Evolutionary conservation across 2,329 filamentous ascomycete genomes (phyloP).

Genomic region (Colletotrichum spinosum): DNA sequence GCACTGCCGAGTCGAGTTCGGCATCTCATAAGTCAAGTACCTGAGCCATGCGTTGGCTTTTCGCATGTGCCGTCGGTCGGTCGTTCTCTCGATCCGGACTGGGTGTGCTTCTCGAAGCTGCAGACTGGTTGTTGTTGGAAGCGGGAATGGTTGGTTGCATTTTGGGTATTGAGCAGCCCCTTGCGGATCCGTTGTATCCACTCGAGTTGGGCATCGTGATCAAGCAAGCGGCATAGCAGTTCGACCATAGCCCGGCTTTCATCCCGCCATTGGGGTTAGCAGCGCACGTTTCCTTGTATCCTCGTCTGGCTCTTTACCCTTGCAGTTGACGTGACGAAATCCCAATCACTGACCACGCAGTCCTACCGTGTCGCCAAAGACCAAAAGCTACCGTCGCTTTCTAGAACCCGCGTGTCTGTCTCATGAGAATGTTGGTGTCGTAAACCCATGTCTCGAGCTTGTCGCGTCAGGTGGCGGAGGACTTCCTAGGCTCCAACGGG

Average conservation of each 20-base stretch:
- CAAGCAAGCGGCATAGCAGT: constrained; percentile 7
- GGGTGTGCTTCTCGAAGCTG: constrained; percentile 28
- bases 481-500: too few relatives aligned
- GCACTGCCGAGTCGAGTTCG: background rate
- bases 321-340: constrained; percentile 20
- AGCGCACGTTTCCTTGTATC: too few relatives aligned
- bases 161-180: constrained; percentile 22
- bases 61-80: constrained; percentile 8
- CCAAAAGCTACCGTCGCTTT: too few relatives aligned
- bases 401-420: too few relatives aligned
- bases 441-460: too few relatives aligned
- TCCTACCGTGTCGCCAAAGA: too few relatives aligned
- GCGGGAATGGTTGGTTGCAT: constrained; percentile 20
- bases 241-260: constrained; percentile 7
- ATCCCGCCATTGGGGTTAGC: too few relatives aligned
- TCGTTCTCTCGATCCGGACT: constrained; percentile 23
- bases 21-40: background rate
- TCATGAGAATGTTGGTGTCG: too few relatives aligned
- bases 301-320: too few relatives aligned
- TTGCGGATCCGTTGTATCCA: background rate
- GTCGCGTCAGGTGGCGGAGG: too few relatives aligned
- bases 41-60: background rate
- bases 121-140: constrained; percentile 18
- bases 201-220: constrained; percentile 7
- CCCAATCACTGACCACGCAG: background rate